Percentiles rank a stretch among this genome's conserved stretches.
These are phyloP conservation scores for Suillus occidentalis DNA, from an alignment of 768 basidiomycete genomes.

Conservation along the genomic window DNA sequence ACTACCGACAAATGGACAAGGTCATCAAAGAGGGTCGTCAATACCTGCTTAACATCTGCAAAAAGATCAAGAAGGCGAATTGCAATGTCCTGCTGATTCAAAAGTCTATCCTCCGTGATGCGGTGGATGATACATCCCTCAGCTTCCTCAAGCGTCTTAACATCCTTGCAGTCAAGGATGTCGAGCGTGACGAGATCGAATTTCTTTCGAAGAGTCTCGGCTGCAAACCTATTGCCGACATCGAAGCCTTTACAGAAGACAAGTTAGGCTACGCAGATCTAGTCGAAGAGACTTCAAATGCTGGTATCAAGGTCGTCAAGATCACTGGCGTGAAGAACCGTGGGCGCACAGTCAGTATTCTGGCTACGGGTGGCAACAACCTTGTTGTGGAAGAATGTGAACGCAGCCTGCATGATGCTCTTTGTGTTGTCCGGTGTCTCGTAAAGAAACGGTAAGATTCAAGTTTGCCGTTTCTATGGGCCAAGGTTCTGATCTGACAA, in stretches of 20 bases:
- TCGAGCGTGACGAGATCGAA: conserved; percentile 98
- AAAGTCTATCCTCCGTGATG: conserved; percentile 98
- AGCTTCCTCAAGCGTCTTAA: conserved; percentile 97
- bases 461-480: not conserved
- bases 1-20: conserved; percentile 99
- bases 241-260: conserved; percentile 96
- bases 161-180: conserved; percentile 94
- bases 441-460: conserved; percentile 89
- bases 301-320: conserved; percentile 88
- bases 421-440: conserved; percentile 97
- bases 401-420: conserved; percentile 94
- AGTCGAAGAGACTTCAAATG: conserved; percentile 82
- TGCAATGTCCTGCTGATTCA: conserved; percentile 99
- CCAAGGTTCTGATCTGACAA: conserved; percentile 9
- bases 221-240: conserved; percentile 95
- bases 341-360: conserved; percentile 91
- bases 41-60: conserved; percentile 96
- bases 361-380: conserved; percentile 91
- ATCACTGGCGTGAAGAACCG: conserved; percentile 94
- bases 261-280: conserved; percentile 96
- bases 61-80: conserved; percentile 99
- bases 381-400: conserved; percentile 97
- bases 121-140: conserved; percentile 96
- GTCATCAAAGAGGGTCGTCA: conserved; percentile 98
- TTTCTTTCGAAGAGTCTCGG: conserved; percentile 94